phyloP scores from a whole-genome alignment of 768 basidiomycete species.

The Pisolithus albus region DNA sequence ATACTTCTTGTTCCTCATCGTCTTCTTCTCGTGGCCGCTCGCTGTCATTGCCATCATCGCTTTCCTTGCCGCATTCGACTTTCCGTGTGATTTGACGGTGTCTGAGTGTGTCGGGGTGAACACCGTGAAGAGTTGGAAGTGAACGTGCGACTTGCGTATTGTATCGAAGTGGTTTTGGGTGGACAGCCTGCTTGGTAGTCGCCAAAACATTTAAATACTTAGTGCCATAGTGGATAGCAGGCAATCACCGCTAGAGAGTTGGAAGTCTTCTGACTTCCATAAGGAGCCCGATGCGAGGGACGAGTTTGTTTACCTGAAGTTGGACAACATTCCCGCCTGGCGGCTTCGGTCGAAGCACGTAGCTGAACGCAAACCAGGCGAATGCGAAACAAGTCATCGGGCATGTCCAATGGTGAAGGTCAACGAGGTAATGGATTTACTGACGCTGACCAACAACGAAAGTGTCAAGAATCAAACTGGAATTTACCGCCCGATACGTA shows the following conservation, averaged over 20 bases:
- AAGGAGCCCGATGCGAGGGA: constrained; percentile 27
- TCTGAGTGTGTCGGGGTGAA: constrained; percentile 14
- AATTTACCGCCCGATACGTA: constrained; percentile 88
- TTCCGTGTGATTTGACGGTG: constrained; percentile 25
- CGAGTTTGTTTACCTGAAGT: constrained; percentile 67
- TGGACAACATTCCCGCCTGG: constrained; percentile 88
- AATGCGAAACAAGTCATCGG: constrained; percentile 94
- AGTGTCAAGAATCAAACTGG: constrained; percentile 94
- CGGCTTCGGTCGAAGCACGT: constrained; percentile 91
- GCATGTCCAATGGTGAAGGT: constrained; percentile 73
- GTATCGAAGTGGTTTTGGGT: constrained; percentile 32
- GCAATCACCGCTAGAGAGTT: constrained; percentile 81
- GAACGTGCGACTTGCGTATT: constrained; percentile 48
- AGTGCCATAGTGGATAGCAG: background rate
- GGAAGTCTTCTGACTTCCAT: constrained; percentile 90
- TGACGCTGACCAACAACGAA: constrained; percentile 92
- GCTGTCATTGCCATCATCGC: constrained; percentile 38
- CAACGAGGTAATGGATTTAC: constrained; percentile 60
- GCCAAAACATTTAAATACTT: constrained; percentile 35
- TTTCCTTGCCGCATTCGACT: constrained; percentile 43
- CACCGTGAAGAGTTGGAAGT: background rate
- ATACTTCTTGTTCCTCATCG: constrained; percentile 49
- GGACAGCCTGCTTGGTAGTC: constrained; percentile 68
- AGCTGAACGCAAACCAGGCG: constrained; percentile 88
- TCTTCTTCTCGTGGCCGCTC: constrained; percentile 42